Conservation (phyloP, 192 early-diverging fungal genomes). For the Mortierella claussenii region DNA sequence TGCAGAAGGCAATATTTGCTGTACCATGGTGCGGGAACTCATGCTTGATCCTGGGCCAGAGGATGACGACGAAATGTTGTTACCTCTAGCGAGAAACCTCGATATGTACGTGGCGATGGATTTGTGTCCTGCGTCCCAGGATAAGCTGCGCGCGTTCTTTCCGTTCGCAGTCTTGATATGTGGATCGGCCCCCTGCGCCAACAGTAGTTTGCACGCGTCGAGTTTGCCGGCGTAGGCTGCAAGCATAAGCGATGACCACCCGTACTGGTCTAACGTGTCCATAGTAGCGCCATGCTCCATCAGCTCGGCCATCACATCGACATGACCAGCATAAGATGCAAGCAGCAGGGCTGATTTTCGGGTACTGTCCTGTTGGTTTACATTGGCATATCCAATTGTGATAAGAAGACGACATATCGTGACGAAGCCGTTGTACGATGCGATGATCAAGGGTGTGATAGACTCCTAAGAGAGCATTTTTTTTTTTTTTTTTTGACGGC, state of each 20-base stretch:
- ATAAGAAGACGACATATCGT: conserved; percentile 58
- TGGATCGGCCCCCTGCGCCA: conserved; percentile 47
- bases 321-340: conserved; percentile 49
- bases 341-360: conserved; percentile 52
- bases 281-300: conserved; percentile 46
- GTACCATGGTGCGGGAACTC: background rate
- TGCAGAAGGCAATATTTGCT: conserved; percentile 17
- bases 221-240: conserved; percentile 50
- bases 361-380: conserved; percentile 55
- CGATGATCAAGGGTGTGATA: conserved; percentile 75
- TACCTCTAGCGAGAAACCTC: conserved; percentile 15
- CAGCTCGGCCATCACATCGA: conserved; percentile 42
- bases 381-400: conserved; percentile 52
- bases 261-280: conserved; percentile 46
- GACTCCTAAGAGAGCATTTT: conserved; percentile 29
- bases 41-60: conserved; percentile 11
- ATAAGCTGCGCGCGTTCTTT: conserved; percentile 48
- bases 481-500: background rate
- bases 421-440: conserved; percentile 62
- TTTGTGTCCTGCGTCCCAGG: conserved; percentile 48
- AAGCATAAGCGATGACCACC: conserved; percentile 57
- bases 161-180: conserved; percentile 46
- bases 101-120: conserved; percentile 43
- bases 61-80: conserved; percentile 10
- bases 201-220: conserved; percentile 44